Conservation (phyloP, 306 rosid genomes). For the Pterocarpus macrocarpus region DNA sequence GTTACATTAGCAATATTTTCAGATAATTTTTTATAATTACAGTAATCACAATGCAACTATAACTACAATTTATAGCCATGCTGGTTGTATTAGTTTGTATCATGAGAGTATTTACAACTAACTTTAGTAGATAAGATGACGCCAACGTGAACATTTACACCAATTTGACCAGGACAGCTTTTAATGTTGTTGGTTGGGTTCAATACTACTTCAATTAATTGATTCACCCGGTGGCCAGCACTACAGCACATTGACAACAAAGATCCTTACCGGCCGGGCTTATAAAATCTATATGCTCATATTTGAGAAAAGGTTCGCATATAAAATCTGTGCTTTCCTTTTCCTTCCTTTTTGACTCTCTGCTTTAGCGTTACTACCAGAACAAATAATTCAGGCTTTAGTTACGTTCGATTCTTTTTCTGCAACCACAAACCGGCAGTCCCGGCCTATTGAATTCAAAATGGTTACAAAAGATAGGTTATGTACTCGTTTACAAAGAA, state of each 20-base stretch:
- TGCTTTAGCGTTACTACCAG: slow-evolving; percentile 17
- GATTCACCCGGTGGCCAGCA: neutral
- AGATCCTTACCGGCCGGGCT: neutral
- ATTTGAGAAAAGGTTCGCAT: neutral
- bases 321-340: neutral
- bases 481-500: neutral
- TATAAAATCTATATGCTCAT: neutral
- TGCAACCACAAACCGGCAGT: neutral
- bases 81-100: neutral
- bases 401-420: slow-evolving; percentile 10
- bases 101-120: neutral
- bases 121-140: neutral
- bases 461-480: neutral
- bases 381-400: neutral
- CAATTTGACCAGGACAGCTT: slow-evolving; percentile 43
- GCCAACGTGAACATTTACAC: neutral
- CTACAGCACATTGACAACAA: neutral
- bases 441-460: neutral
- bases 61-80: too few species aligned
- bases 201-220: neutral
- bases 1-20: too few species aligned
- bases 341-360: neutral
- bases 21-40: too few species aligned
- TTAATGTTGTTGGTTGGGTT: neutral
- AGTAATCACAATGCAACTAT: too few species aligned